These are phyloP conservation scores for Lipomyces yamanashiensis DNA, from an alignment of 805 yeast genomes.

Conservation along the genomic window DNA sequence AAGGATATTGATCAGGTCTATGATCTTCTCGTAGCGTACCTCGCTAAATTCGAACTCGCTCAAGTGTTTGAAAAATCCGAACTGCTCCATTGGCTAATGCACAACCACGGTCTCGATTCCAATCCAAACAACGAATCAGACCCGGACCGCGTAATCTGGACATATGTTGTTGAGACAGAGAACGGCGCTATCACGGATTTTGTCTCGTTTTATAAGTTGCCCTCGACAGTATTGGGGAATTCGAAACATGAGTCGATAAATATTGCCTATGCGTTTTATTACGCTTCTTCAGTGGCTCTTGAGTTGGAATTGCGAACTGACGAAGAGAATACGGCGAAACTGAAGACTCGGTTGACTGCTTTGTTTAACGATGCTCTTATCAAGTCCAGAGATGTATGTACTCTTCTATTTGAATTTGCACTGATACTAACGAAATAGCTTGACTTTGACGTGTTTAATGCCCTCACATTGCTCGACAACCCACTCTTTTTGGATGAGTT, in stretches of 20 bases:
- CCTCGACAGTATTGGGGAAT: conserved; percentile 75
- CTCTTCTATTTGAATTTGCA: not conserved
- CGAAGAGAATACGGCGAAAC: conserved; percentile 49
- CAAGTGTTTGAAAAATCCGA: conserved; percentile 74
- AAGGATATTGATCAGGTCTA: conserved; percentile 69
- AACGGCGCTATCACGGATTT: conserved; percentile 78
- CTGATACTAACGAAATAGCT: conserved; percentile 33
- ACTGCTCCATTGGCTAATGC: conserved; percentile 76
- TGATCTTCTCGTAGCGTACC: conserved; percentile 63
- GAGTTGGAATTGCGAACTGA: conserved; percentile 45
- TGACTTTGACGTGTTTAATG: conserved; percentile 89
- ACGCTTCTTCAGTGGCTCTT: conserved; percentile 72
- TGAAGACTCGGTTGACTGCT: conserved; percentile 62
- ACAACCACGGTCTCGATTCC: conserved; percentile 42
- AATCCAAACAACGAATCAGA: conserved; percentile 41
- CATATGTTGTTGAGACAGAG: conserved; percentile 72
- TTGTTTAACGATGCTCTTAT: conserved; percentile 77
- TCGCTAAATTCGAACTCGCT: conserved; percentile 69
- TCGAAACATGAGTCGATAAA: conserved; percentile 68
- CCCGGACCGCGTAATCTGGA: conserved; percentile 61
- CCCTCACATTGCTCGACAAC: conserved; percentile 89
- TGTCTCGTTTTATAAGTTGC: conserved; percentile 85
- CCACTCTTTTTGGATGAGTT: conserved; percentile 76
- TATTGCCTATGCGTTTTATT: conserved; percentile 87
- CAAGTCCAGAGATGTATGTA: conserved; percentile 57